Evolutionary conservation across 345 rosid genomes (phyloP).

Genomic region (Syzygium jambos): DNA sequence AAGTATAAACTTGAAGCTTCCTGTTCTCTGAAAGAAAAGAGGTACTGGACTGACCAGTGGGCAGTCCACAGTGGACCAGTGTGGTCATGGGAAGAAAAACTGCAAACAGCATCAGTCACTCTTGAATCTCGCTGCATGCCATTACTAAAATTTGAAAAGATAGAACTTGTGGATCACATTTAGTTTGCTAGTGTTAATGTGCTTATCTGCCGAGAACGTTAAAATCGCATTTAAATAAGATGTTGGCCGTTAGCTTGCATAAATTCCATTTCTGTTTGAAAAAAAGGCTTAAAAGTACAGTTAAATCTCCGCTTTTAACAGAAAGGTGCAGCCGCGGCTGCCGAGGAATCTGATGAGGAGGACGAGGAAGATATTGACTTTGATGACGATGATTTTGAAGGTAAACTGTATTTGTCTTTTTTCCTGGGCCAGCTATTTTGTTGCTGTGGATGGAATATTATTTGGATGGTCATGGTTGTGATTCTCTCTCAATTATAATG

Average conservation of each 20-base stretch:
- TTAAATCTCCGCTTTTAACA: conserved; percentile 15
- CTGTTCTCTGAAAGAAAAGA: background rate
- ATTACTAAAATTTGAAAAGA: background rate
- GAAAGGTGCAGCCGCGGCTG: conserved; percentile 59
- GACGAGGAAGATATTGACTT: conserved; percentile 86
- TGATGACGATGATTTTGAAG: conserved; percentile 94
- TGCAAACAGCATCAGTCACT: background rate
- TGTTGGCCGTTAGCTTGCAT: background rate
- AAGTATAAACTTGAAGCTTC: background rate
- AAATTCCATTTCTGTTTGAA: background rate
- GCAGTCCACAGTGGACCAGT: background rate
- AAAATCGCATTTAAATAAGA: background rate
- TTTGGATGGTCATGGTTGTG: background rate
- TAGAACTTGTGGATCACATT: background rate
- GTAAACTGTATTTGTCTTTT: conserved; percentile 12
- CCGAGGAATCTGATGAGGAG: conserved; percentile 58
- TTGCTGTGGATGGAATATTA: background rate
- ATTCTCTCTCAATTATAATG: background rate
- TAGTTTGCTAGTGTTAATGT: background rate
- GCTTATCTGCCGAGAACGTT: background rate
- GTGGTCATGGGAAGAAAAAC: background rate
- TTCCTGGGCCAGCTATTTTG: background rate
- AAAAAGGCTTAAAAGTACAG: background rate
- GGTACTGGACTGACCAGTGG: background rate
- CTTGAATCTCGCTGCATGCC: background rate